A percentile compares a stretch with the other conserved stretches of the same genome.
phyloP scores from a whole-genome alignment of 2,329 filamentous ascomycete species.

The Chalara sp. region DNA sequence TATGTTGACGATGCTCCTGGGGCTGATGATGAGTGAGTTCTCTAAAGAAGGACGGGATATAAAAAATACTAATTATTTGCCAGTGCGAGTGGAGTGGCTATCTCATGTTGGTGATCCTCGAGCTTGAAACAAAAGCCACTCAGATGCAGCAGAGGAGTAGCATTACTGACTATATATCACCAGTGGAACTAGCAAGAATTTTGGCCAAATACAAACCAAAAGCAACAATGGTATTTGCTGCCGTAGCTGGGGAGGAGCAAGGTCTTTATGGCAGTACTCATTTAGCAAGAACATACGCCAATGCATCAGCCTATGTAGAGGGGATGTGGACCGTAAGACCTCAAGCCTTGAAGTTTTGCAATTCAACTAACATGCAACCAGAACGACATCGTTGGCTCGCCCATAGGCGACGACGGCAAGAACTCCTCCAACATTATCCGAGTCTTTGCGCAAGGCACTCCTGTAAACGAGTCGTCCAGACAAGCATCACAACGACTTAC shows the following conservation, averaged over 20 bases:
- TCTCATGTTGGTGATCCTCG: slow-evolving; percentile 27
- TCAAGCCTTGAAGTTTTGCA: slow-evolving; percentile 18
- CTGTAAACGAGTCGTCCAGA: slow-evolving; percentile 1
- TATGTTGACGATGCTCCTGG: slow-evolving; percentile 47
- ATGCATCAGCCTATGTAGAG: too few relatives aligned
- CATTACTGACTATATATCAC: slow-evolving; percentile 31
- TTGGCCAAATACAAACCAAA: slow-evolving; percentile 38
- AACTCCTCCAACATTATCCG: slow-evolving; percentile 43
- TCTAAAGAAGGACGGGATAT: too few relatives aligned
- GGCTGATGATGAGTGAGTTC: slow-evolving; percentile 42
- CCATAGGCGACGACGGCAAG: slow-evolving; percentile 13
- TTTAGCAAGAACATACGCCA: slow-evolving; percentile 38
- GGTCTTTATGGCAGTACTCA: slow-evolving; percentile 43
- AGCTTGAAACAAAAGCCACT: too few relatives aligned
- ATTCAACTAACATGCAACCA: slow-evolving; percentile 47
- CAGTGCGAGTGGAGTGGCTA: slow-evolving; percentile 41
- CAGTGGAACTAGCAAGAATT: slow-evolving; percentile 37
- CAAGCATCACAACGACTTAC: slow-evolving; percentile 22
- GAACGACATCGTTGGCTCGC: slow-evolving; percentile 48
- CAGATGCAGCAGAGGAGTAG: too few relatives aligned
- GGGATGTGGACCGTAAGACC: slow-evolving; percentile 24
- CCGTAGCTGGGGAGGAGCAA: slow-evolving; percentile 53
- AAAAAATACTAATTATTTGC: too few relatives aligned
- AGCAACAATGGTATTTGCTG: slow-evolving; percentile 47
- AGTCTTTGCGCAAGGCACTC: slow-evolving; percentile 37